phyloP scores from a whole-genome alignment of 495 filamentous ascomycete species.

The Neurospora cerealis region DNA sequence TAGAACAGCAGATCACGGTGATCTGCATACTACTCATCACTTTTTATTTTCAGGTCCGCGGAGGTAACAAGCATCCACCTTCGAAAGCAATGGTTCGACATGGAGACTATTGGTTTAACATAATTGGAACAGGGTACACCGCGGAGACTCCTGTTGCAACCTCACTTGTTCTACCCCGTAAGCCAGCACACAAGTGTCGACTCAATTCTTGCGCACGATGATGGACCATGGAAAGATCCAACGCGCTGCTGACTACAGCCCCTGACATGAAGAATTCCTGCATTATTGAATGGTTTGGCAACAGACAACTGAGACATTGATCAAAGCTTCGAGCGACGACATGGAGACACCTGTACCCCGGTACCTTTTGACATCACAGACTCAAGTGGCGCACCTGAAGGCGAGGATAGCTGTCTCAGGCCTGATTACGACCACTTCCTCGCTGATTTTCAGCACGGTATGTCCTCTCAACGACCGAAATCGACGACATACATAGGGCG shows the following conservation, averaged over 20 bases:
- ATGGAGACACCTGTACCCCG: neutral
- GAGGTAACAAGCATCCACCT: neutral
- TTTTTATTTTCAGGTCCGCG: neutral
- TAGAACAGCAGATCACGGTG: neutral
- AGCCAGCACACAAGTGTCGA: neutral
- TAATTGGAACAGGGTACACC: neutral
- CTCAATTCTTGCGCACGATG: neutral
- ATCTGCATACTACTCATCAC: neutral
- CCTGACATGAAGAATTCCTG: neutral
- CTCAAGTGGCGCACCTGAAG: neutral
- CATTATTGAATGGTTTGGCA: neutral
- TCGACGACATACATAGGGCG: neutral
- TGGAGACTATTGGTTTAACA: neutral
- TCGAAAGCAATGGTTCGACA: neutral
- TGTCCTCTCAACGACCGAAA: neutral
- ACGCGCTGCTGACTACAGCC: neutral
- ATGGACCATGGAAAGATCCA: neutral
- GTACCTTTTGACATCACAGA: neutral
- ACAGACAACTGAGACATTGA: neutral
- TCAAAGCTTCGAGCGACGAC: neutral
- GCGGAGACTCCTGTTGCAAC: neutral
- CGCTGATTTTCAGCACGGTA: neutral
- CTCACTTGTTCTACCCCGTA: neutral
- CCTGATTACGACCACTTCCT: neutral
- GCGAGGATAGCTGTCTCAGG: neutral